Evolutionary conservation across 257 asterid species (phyloP).

Genomic region (Leonotis leonurus): DNA sequence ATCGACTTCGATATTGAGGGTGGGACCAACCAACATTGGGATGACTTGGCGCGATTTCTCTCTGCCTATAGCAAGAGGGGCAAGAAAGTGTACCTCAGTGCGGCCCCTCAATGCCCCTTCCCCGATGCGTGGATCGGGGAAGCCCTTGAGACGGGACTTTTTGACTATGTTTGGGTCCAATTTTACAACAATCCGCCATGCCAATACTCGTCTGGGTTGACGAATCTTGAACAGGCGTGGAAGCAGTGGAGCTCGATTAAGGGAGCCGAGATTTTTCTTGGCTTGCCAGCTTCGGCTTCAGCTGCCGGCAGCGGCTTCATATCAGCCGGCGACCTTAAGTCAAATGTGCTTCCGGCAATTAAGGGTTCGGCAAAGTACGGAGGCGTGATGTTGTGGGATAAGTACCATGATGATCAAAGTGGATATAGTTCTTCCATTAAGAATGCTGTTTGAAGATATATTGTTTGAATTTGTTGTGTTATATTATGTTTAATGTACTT

Average conservation of each 20-base stretch:
- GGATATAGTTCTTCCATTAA: slow-evolving; percentile 21
- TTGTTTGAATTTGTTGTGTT: neutral
- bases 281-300: slow-evolving; percentile 1
- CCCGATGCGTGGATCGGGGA: slow-evolving; percentile 2
- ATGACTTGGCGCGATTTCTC: slow-evolving; percentile 25
- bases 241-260: slow-evolving; percentile 2
- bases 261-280: neutral
- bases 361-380: slow-evolving; percentile 25
- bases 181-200: slow-evolving; percentile 8
- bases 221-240: slow-evolving; percentile 4
- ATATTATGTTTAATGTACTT: neutral
- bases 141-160: slow-evolving; percentile 1
- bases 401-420: slow-evolving; percentile 21
- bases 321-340: slow-evolving; percentile 4
- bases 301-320: slow-evolving; percentile 1
- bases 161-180: slow-evolving; percentile 13
- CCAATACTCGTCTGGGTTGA: slow-evolving; percentile 6
- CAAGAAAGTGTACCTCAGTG: slow-evolving; percentile 3
- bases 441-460: slow-evolving; percentile 3
- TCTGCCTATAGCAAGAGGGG: slow-evolving; percentile 20
- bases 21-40: slow-evolving; percentile 38
- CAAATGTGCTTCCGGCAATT: slow-evolving; percentile 21
- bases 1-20: slow-evolving; percentile 43
- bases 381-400: slow-evolving; percentile 30
- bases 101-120: slow-evolving; percentile 10